These are phyloP conservation scores for Penicillium sp. DNA, from an alignment of 2,329 filamentous ascomycete species.

Conservation along the genomic window DNA sequence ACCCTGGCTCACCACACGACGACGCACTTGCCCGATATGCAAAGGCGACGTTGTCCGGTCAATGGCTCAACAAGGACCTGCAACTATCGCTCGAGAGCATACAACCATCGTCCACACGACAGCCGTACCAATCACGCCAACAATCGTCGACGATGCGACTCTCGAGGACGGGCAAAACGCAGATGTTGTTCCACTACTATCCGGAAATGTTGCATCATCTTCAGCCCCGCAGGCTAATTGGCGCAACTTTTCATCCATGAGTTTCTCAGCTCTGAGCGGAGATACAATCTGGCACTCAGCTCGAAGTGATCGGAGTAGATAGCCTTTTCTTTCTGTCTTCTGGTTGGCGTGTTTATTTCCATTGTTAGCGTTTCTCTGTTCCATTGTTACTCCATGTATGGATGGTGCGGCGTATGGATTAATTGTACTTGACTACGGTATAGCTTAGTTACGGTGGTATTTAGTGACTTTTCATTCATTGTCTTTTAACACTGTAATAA, in stretches of 20 bases:
- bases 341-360: background rate
- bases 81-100: conserved; percentile 20
- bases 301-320: conserved; percentile 37
- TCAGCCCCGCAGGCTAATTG: conserved; percentile 37
- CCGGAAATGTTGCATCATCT: conserved; percentile 19
- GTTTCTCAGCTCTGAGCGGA: conserved; percentile 44
- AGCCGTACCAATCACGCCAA: conserved; percentile 44
- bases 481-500: no score
- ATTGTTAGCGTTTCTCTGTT: background rate
- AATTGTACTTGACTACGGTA: background rate
- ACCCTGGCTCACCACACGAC: conserved; percentile 91
- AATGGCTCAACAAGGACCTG: conserved; percentile 46
- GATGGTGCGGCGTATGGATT: background rate
- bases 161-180: conserved; percentile 38
- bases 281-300: conserved; percentile 44
- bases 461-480: background rate
- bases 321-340: conserved; percentile 13
- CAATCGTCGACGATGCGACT: conserved; percentile 38
- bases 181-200: conserved; percentile 31
- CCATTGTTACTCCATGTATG: background rate
- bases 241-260: conserved; percentile 42
- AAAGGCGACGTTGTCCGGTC: conserved; percentile 86
- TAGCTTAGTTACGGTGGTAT: background rate
- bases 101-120: conserved; percentile 40
- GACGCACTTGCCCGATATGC: conserved; percentile 97